A percentile compares a stretch with the other conserved stretches of the same genome.
Evolutionary conservation across 345 rosid species (phyloP).

Genomic region (Hibiscus syriacus): DNA sequence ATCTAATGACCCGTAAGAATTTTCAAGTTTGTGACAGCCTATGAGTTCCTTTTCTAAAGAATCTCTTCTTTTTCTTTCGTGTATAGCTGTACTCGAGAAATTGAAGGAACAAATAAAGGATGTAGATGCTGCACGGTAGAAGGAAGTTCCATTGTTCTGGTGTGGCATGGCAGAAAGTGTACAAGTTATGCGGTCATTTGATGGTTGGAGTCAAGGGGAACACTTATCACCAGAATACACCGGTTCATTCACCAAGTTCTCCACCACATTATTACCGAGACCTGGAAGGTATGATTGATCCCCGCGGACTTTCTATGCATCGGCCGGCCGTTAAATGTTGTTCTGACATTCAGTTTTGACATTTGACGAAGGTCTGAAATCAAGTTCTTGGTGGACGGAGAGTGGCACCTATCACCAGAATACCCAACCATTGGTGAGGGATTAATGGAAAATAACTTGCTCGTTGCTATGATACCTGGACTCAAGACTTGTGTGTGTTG

Average conservation of each 20-base stretch:
- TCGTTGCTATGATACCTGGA: background rate
- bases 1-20: background rate
- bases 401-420: constrained; percentile 75
- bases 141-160: constrained; percentile 69
- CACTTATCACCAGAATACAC: constrained; percentile 74
- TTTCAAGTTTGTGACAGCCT: background rate
- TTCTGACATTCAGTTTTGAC: background rate
- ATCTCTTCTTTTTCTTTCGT: background rate
- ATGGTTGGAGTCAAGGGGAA: constrained; percentile 87
- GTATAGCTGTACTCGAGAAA: constrained; percentile 47
- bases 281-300: constrained; percentile 62
- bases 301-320: background rate
- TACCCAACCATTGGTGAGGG: constrained; percentile 49
- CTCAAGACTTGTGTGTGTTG: background rate
- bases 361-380: constrained; percentile 61
- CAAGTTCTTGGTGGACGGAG: constrained; percentile 89
- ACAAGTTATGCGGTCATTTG: constrained; percentile 89
- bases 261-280: constrained; percentile 60
- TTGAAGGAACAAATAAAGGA: constrained; percentile 63
- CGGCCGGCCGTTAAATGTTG: background rate
- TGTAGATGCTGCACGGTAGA: constrained; percentile 55
- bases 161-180: constrained; percentile 91
- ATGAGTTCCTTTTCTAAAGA: constrained; percentile 4
- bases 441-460: background rate
- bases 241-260: constrained; percentile 60